A percentile compares a stretch with the other conserved stretches of the same genome.
These are phyloP conservation scores for Aspergillus calidoustus DNA, from an alignment of 2,329 filamentous ascomycete species.

Conservation along the genomic window DNA sequence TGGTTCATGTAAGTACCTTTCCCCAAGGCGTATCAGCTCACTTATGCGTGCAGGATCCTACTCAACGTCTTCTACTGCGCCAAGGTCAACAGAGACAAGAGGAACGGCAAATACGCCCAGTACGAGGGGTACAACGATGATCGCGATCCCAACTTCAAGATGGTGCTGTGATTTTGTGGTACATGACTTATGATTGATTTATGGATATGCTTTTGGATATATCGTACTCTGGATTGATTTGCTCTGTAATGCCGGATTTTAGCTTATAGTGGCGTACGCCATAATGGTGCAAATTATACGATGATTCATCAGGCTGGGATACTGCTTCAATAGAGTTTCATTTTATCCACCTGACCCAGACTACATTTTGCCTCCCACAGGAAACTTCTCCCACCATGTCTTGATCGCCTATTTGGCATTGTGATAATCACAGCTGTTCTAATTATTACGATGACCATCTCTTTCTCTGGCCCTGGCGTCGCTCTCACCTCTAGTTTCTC, in stretches of 20 bases:
- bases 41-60: conserved; percentile 53
- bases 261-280: not conserved
- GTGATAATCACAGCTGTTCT: too few relatives aligned
- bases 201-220: not conserved
- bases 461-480: too few relatives aligned
- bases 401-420: not conserved
- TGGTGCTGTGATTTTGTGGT: conserved; percentile 56
- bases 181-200: not conserved
- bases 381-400: too few relatives aligned
- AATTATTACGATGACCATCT: not conserved
- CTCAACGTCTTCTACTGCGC: conserved; percentile 65
- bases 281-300: too few relatives aligned
- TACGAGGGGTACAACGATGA: conserved; percentile 65
- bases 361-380: too few relatives aligned
- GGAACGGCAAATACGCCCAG: conserved; percentile 61
- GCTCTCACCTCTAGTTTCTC: not conserved
- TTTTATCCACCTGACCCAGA: too few relatives aligned
- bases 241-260: not conserved
- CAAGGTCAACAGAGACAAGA: conserved; percentile 69
- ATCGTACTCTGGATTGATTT: too few relatives aligned
- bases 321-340: too few relatives aligned
- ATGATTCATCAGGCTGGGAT: too few relatives aligned
- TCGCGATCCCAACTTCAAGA: conserved; percentile 64
- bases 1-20: conserved; percentile 65
- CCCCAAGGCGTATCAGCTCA: conserved; percentile 20